These are phyloP conservation scores for Candida sonorensis DNA, from an alignment of 805 yeast genomes.

Conservation along the genomic window DNA sequence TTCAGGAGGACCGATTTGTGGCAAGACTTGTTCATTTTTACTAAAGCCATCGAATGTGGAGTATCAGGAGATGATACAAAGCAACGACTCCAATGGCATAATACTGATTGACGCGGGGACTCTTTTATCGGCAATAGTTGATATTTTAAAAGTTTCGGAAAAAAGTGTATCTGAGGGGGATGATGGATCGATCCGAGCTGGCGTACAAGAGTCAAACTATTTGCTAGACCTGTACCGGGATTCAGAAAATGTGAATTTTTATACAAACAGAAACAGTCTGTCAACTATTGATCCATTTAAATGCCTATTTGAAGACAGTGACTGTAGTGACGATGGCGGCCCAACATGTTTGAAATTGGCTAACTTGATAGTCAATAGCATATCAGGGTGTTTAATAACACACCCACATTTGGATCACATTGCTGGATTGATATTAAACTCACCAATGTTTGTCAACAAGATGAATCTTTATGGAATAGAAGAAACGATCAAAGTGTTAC, in stretches of 20 bases:
- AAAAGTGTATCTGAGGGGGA: no score
- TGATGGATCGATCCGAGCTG: no score
- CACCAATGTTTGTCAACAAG: conserved; percentile 41
- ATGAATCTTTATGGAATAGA: conserved; percentile 49
- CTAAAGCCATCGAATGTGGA: conserved; percentile 46
- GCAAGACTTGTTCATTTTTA: conserved; percentile 60
- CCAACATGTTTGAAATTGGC: conserved; percentile 8
- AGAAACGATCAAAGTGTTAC: conserved; percentile 45
- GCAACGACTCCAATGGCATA: conserved; percentile 28
- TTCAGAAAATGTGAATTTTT: conserved; percentile 6
- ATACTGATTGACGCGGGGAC: conserved; percentile 77
- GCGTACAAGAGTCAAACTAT: no score
- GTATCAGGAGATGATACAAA: conserved; percentile 31
- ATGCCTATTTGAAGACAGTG: conserved; percentile 2
- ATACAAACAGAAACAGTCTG: conserved; percentile 4
- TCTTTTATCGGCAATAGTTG: conserved; percentile 52
- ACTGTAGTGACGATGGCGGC: no score
- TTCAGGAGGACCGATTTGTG: conserved; percentile 81
- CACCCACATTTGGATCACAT: conserved; percentile 87
- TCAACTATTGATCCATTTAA: conserved; percentile 5
- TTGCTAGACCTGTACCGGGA: conserved; percentile 13
- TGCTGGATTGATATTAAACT: conserved; percentile 59
- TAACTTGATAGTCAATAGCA: conserved; percentile 25
- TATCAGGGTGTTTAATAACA: conserved; percentile 50
- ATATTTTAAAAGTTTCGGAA: conserved; percentile 18